phyloP scores from a whole-genome alignment of 352 stramenopile species.

The Phytophthora tubulina region DNA sequence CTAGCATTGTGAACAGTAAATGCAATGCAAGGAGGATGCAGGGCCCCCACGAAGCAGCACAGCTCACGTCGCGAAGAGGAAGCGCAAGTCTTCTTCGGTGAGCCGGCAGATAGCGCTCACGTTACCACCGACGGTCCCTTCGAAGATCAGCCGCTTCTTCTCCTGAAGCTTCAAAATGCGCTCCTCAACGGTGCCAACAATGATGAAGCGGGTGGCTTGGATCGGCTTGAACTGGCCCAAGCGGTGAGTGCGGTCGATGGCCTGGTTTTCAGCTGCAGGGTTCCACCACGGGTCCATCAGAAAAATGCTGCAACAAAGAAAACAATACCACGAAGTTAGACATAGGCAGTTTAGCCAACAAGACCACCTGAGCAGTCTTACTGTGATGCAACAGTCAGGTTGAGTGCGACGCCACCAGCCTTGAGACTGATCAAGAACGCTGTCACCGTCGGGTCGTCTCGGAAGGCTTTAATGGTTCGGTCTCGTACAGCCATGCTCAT shows the following conservation, averaged over 20 bases:
- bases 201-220: conserved; percentile 97
- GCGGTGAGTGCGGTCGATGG: conserved; percentile 98
- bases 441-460: conserved; percentile 93
- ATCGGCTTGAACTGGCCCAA: conserved; percentile 98
- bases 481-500: conserved; percentile 92
- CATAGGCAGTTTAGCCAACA: conserved; percentile 4
- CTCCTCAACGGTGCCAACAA: conserved; percentile 98
- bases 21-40: conserved; percentile 11
- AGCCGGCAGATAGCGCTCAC: conserved; percentile 88
- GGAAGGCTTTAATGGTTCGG: conserved; percentile 78
- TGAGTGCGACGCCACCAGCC: conserved; percentile 98
- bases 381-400: conserved; percentile 98
- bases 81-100: conserved; percentile 95
- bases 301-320: conserved; percentile 88
- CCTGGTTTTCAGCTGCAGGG: conserved; percentile 94
- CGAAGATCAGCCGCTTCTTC: conserved; percentile 97
- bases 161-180: conserved; percentile 97
- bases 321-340: conserved; percentile 17
- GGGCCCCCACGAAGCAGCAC: background rate
- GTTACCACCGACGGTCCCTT: conserved; percentile 97
- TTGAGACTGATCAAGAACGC: conserved; percentile 99
- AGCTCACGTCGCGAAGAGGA: conserved; percentile 87
- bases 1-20: conserved; percentile 38
- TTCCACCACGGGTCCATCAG: conserved; percentile 99
- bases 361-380: conserved; percentile 44